Evolutionary conservation across 1,139 yeast species (phyloP), one percentile per base, ranked within the genome.

Genomic region (Debaryomyces sp.): DNA sequence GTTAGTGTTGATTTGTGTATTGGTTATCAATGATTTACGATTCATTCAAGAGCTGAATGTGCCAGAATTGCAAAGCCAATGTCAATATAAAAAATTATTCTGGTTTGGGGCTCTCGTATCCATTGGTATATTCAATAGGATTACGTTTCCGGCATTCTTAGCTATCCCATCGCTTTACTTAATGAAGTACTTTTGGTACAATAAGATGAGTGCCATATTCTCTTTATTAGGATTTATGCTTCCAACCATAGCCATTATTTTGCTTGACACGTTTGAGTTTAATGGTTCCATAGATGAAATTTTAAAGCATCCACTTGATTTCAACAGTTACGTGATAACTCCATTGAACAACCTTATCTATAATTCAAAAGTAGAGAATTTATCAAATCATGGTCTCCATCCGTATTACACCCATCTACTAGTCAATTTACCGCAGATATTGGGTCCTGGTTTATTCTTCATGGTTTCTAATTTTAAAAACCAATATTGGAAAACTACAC

Each of bases 321-420:
- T 54, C 17, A 15, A 51, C 1, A 52, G 58, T 4, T 72, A 73
- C 50, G 78, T 84, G 2, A 67, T 91, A 9, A 73, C 98, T 0
- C 97, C 97, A 1, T 64, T 81, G 57, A 91, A 91, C 64, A 94
- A 87, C 61, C 59, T 94, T 36, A 41, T 78, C 0, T 95, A 94
- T 72, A 95, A 95, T 63, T 47, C 84, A 6, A 66, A 79, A 18
- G 51, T 67, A 3, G 67, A 69, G 3, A 94, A 94, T 58, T 70
- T 95, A 52, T 76, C 87, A 0, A 56, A 63, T 15, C 99, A 95
- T 64, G 99, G 99, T 0, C 59, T 90, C 15, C 99, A 95, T 61
- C 84, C 95, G 1, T 73, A 81, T 34, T 85, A 82, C 57, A 87
- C 87, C 2, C 99, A 95, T 59, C 5, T 89, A 0, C 54, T 90